A percentile compares a stretch with the other conserved stretches of the same genome.
Conservation (phyloP, 495 filamentous ascomycete genomes). For the Daldinia childiae region DNA sequence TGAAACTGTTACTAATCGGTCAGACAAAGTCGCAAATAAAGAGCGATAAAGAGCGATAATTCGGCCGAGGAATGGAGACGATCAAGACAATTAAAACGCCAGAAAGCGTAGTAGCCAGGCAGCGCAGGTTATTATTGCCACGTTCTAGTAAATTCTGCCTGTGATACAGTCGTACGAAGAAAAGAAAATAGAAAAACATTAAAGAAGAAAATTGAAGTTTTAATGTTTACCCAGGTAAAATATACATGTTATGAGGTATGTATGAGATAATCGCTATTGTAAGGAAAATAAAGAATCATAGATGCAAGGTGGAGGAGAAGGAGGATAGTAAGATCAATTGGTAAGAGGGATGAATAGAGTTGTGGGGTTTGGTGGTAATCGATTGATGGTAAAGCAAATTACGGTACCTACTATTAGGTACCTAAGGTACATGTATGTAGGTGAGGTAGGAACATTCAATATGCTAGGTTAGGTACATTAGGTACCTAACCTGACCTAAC, state of each 20-base stretch:
- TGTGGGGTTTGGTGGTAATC: slow-evolving; percentile 23
- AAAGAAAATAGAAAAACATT: neutral
- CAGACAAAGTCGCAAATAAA: slow-evolving; percentile 7
- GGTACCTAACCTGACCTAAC: neutral
- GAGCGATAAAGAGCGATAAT: neutral
- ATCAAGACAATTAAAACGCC: neutral
- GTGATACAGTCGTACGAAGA: slow-evolving; percentile 5
- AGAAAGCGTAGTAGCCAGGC: neutral
- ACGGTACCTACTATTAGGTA: too few relatives aligned
- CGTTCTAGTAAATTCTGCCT: neutral
- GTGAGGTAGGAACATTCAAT: too few relatives aligned
- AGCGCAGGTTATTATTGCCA: slow-evolving; percentile 18
- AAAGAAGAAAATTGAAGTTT: too few relatives aligned
- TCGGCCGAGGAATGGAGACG: slow-evolving; percentile 5
- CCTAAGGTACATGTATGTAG: too few relatives aligned
- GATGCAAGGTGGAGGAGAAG: neutral
- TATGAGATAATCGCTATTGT: neutral
- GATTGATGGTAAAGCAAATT: neutral
- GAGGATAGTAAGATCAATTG: neutral
- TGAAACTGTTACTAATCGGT: slow-evolving; percentile 13
- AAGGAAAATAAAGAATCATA: neutral
- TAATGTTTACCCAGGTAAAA: too few relatives aligned
- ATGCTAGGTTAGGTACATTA: too few relatives aligned
- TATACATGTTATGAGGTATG: neutral
- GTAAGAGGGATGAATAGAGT: slow-evolving; percentile 35